A percentile compares a stretch with the other conserved stretches of the same genome.
Conservation (phyloP, 2,329 filamentous ascomycete genomes). For the Ceratocystis papillata region DNA sequence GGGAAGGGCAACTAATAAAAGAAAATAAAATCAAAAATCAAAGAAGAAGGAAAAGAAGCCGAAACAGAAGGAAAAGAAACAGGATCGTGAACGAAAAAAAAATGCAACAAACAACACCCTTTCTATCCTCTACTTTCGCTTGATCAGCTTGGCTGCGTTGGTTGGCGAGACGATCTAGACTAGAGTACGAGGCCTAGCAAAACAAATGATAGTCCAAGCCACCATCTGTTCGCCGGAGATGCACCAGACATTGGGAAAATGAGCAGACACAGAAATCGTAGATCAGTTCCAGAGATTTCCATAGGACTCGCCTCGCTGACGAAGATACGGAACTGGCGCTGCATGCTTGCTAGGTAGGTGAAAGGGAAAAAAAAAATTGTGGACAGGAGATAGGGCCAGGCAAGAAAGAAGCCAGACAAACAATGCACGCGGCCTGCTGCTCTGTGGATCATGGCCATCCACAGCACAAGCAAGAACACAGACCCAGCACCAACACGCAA, state of each 20-base stretch:
- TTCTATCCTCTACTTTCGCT: background rate
- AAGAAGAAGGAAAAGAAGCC: background rate
- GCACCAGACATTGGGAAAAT: background rate
- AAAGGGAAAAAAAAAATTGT: background rate
- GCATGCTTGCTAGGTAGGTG: background rate
- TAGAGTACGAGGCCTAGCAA: background rate
- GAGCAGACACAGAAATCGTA: background rate
- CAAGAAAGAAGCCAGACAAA: background rate
- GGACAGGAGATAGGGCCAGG: too few relatives aligned
- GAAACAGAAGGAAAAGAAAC: background rate
- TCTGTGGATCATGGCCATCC: background rate
- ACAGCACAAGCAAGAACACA: background rate
- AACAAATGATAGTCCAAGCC: background rate
- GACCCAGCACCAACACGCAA: background rate
- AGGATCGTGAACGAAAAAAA: background rate
- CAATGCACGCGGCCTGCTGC: background rate
- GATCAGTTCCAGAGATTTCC: conserved; percentile 8
- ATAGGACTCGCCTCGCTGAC: background rate
- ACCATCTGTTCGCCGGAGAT: background rate
- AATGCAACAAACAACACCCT: background rate
- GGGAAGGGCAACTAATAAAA: background rate
- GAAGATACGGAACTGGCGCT: background rate
- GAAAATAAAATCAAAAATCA: background rate
- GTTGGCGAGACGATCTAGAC: background rate
- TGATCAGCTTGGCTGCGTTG: background rate